phyloP scores from a whole-genome alignment of 2,329 filamentous ascomycete genomes.

The Alternaria consortialis region DNA sequence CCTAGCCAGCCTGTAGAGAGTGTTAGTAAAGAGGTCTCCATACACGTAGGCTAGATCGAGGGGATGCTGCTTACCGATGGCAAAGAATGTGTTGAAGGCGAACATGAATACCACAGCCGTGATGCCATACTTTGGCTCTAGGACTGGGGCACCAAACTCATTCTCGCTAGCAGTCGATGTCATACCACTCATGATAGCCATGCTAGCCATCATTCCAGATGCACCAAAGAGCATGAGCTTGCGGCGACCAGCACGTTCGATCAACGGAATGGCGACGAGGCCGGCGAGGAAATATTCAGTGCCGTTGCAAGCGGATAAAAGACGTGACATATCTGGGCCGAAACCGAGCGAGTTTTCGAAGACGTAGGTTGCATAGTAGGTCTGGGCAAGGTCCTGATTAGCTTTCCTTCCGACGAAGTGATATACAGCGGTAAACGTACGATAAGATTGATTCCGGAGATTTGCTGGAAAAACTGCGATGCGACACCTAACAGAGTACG shows the following conservation, averaged over 20 bases:
- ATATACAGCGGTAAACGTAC: not conserved
- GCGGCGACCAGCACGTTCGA: constrained; percentile 48
- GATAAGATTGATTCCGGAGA: constrained; percentile 41
- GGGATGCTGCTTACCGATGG: constrained; percentile 54
- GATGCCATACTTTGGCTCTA: constrained; percentile 58
- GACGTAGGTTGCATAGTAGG: constrained; percentile 50
- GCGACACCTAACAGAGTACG: constrained; percentile 55
- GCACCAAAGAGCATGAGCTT: constrained; percentile 45
- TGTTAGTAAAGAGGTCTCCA: not conserved
- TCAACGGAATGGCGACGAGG: constrained; percentile 50
- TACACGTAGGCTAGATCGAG: not conserved
- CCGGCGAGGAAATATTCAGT: constrained; percentile 53
- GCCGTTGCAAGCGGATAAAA: constrained; percentile 55
- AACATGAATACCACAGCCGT: constrained; percentile 73
- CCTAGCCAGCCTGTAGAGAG: constrained; percentile 57
- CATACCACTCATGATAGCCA: constrained; percentile 56
- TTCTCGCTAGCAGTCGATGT: constrained; percentile 13
- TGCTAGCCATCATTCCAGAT: constrained; percentile 49
- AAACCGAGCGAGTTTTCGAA: constrained; percentile 58
- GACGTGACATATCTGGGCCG: constrained; percentile 47
- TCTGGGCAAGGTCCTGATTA: not conserved
- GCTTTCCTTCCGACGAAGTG: not conserved
- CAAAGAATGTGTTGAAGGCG: constrained; percentile 70
- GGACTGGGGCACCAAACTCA: constrained; percentile 14
- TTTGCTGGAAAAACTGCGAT: constrained; percentile 59